A percentile compares a stretch with the other conserved stretches of the same genome.
These are phyloP conservation scores for Raphanus sativus DNA, from an alignment of 345 rosid genomes.

Conservation along the genomic window DNA sequence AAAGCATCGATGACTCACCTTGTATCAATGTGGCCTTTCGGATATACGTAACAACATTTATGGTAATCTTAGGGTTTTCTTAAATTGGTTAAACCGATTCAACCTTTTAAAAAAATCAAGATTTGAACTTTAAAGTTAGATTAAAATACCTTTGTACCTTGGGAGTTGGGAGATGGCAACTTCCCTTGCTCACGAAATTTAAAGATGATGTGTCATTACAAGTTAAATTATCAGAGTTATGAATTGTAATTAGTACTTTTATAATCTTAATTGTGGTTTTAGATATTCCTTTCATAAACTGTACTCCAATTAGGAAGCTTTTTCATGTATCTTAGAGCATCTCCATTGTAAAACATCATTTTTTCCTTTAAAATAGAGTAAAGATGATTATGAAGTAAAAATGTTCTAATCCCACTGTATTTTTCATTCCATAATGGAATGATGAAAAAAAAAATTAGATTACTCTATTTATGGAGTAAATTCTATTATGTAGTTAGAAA, in stretches of 20 bases:
- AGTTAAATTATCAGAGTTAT: background rate
- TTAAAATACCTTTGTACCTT: background rate
- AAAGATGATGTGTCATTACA: background rate
- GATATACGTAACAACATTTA: conserved; percentile 26
- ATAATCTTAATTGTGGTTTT: background rate
- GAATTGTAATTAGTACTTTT: background rate
- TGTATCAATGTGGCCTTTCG: conserved; percentile 40
- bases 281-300: background rate
- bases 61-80: conserved; percentile 39
- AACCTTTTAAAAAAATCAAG: background rate
- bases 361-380: too few relatives aligned
- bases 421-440: too few relatives aligned
- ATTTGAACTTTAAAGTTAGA: background rate
- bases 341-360: too few relatives aligned
- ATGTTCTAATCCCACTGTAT: too few relatives aligned
- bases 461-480: too few relatives aligned
- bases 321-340: background rate
- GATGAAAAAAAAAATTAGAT: too few relatives aligned
- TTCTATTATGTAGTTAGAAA: too few relatives aligned
- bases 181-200: background rate
- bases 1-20: conserved; percentile 35
- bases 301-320: background rate
- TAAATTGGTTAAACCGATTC: conserved; percentile 37
- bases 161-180: too few relatives aligned
- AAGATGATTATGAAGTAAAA: too few relatives aligned